phyloP scores from a whole-genome alignment of 2,329 filamentous ascomycete genomes.

The Epichloe bromicola region DNA sequence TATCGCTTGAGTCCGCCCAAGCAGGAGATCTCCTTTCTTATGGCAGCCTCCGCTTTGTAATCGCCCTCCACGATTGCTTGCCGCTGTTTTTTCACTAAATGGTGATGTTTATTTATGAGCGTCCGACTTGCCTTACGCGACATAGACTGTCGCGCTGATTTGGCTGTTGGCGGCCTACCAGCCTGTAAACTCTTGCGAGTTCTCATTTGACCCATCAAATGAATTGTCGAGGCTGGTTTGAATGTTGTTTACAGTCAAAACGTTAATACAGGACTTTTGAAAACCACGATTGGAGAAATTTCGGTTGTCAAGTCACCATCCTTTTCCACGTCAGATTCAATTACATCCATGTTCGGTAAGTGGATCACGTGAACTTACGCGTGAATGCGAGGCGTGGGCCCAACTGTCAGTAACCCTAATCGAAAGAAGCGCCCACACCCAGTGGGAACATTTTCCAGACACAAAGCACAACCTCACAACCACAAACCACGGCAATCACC shows the following conservation, averaged over 20 bases:
- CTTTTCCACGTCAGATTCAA: too few relatives aligned
- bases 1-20: conserved; percentile 51
- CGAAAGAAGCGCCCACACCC: conserved; percentile 10
- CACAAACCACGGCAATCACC: neutral
- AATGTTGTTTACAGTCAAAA: neutral
- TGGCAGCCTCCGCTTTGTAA: conserved; percentile 26
- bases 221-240: neutral
- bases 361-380: too few relatives aligned
- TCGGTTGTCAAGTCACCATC: too few relatives aligned
- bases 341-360: too few relatives aligned
- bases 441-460: neutral
- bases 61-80: conserved; percentile 44
- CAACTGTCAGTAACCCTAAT: neutral
- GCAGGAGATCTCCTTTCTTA: conserved; percentile 40
- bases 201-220: conserved; percentile 22
- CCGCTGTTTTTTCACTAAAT: conserved; percentile 47
- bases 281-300: too few relatives aligned
- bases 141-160: conserved; percentile 39
- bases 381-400: neutral
- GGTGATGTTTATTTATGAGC: conserved; percentile 53
- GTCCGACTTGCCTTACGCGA: conserved; percentile 51
- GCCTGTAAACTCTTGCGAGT: conserved; percentile 30
- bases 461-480: neutral
- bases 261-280: too few relatives aligned
- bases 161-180: conserved; percentile 43